These are phyloP conservation scores for Phytophthora hibernalis DNA, from an alignment of 352 stramenopile genomes.

Conservation along the genomic window DNA sequence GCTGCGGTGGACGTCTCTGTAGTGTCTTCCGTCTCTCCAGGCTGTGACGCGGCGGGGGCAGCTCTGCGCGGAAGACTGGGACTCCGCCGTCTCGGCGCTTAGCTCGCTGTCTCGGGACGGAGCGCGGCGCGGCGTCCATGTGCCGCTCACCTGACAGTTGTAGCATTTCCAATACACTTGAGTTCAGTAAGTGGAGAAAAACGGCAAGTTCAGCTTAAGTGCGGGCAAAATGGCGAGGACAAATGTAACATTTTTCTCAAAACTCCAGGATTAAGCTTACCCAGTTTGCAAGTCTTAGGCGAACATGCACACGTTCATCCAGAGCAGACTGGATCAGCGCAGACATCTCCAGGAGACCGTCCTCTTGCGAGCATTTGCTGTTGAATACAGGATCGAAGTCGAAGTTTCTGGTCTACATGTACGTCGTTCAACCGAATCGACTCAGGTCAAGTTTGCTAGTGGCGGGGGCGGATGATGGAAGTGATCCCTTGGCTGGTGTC, in stretches of 20 bases:
- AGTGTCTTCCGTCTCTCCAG: constrained; percentile 10
- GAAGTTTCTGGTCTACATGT: constrained; percentile 59
- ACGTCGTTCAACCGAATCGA: constrained; percentile 45
- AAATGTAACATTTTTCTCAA: too few species aligned
- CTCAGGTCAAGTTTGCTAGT: constrained; percentile 55
- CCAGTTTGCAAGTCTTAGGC: constrained; percentile 91
- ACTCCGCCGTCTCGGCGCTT: constrained; percentile 15
- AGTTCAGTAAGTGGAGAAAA: constrained; percentile 20
- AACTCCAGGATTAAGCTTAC: constrained; percentile 32
- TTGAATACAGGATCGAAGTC: constrained; percentile 98
- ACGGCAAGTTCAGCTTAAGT: too few species aligned
- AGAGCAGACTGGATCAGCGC: constrained; percentile 94
- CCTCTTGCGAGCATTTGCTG: constrained; percentile 92
- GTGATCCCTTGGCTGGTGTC: constrained; percentile 1
- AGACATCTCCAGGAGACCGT: constrained; percentile 97
- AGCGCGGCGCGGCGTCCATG: too few species aligned
- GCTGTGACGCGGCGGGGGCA: constrained; percentile 39
- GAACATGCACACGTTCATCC: constrained; percentile 97
- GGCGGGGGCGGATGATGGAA: constrained; percentile 13
- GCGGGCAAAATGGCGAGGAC: too few species aligned
- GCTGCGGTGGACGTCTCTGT: too few species aligned
- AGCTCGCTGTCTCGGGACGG: constrained; percentile 31
- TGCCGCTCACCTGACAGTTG: constrained; percentile 28
- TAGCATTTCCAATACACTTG: constrained; percentile 18
- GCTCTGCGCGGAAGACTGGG: constrained; percentile 35